Percentiles rank a stretch among this genome's conserved stretches.
These are phyloP conservation scores for Penicillium oxalicum DNA, from an alignment of 2,329 filamentous ascomycete species.

Conservation along the genomic window DNA sequence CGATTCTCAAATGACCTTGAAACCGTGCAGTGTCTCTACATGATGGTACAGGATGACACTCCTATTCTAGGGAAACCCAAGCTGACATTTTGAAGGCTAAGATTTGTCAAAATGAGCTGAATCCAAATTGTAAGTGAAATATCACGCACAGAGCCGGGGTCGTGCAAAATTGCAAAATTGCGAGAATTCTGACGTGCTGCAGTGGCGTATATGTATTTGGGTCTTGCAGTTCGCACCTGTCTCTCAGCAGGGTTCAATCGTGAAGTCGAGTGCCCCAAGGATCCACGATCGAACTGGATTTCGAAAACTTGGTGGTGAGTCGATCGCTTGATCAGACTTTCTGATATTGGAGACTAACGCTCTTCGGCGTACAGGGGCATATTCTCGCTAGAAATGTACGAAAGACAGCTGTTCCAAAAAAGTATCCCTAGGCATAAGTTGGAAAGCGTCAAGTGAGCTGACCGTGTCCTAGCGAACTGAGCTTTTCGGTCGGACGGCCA, in stretches of 20 bases:
- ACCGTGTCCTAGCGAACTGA: conserved; percentile 36
- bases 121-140: conserved; percentile 39
- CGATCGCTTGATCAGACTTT: background rate
- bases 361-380: conserved; percentile 31
- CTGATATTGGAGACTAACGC: background rate
- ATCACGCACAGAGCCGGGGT: no score
- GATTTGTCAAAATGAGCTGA: conserved; percentile 47
- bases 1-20: conserved; percentile 44
- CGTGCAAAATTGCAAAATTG: no score
- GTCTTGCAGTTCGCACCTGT: conserved; percentile 44
- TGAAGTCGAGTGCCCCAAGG: conserved; percentile 31
- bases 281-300: conserved; percentile 34
- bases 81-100: conserved; percentile 33
- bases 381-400: conserved; percentile 43
- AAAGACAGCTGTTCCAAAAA: background rate
- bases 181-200: conserved; percentile 8
- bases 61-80: background rate
- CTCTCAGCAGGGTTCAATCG: conserved; percentile 47
- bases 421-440: no score
- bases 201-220: conserved; percentile 46
- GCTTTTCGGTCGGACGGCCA: conserved; percentile 45
- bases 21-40: conserved; percentile 45
- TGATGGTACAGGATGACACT: conserved; percentile 33
- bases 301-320: conserved; percentile 45
- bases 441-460: background rate